Evolutionary conservation across 2,329 filamentous ascomycete species (phyloP), one percentile per base, ranked within the genome.

Genomic region (Keithomyces neogunnii): DNA sequence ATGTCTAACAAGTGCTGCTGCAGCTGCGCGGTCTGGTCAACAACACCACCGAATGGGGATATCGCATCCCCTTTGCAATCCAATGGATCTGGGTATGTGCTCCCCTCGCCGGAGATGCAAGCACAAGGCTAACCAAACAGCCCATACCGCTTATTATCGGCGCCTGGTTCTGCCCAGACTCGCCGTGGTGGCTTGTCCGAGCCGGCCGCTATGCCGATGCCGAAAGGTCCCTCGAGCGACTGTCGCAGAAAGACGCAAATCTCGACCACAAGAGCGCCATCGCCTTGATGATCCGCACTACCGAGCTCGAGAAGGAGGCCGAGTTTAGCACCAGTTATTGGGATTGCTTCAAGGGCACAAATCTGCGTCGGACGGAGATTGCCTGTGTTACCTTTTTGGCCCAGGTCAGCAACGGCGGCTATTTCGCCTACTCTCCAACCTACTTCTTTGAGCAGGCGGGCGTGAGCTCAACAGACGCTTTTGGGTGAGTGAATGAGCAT

Each of bases 21-120:
- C 19, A 19, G 19, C 6, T 49, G 63, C 47, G 51, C 58, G 8
- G 59, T 60, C 3, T 53, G 64, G n/a, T 56, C 62, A 46, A 55
- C 61, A 32, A 63, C 28, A 54, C 60, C 0, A 57, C 67, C 2
- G 57, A 75, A 30, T 77, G 72, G 70, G 68, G 69, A 0, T 78
- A 73, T 56, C 64, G 69, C 5, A 73, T 71, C 7, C 74, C 74
- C 0, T 78, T 74, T 51, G 73, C 67, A 0, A 50, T 77, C 0
- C 74, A 77, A 53, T 78, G 75, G 75, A 58, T 69, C 3, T 78
- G 72, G 69, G 19, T 19, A 19, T 19, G 19, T 19, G 19, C 19
- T 19, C 19, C 19, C 19, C 19, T 19, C 19, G 19, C 19, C 19
- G 19, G 19, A 19, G 19, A 19, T 19, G 19, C 19, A 19, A 19